Conservation (phyloP, 2,329 filamentous ascomycete species). For the Aotearoamyces nothofagi region DNA sequence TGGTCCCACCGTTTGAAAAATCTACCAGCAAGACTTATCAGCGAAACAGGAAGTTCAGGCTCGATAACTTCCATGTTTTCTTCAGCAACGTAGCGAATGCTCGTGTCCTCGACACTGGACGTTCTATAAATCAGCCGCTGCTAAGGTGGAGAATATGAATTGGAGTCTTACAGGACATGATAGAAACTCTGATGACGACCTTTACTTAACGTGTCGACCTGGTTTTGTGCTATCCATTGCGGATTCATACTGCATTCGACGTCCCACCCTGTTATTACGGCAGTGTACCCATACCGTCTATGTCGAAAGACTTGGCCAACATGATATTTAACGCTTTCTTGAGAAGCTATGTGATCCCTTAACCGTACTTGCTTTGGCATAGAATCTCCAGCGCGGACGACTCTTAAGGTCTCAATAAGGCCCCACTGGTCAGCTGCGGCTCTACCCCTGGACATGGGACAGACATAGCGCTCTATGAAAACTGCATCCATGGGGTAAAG, state of each 20-base stretch:
- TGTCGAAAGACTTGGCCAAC: constrained; percentile 81
- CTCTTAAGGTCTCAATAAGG: constrained; percentile 35
- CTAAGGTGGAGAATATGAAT: constrained; percentile 2
- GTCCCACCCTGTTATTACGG: constrained; percentile 76
- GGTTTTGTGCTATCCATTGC: constrained; percentile 47
- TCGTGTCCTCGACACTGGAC: constrained; percentile 47
- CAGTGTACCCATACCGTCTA: constrained; percentile 62
- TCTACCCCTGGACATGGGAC: constrained; percentile 20
- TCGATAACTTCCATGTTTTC: constrained; percentile 60
- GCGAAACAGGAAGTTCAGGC: constrained; percentile 33
- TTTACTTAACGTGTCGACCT: constrained; percentile 41
- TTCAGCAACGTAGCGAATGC: constrained; percentile 61
- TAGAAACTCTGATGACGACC: constrained; percentile 63
- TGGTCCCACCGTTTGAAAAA: constrained; percentile 81
- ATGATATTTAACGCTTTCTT: constrained; percentile 40
- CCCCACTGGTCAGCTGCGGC: constrained; percentile 12
- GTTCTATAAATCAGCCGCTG: constrained; percentile 14
- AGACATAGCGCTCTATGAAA: constrained; percentile 22
- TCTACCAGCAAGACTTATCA: constrained; percentile 61
- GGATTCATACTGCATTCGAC: constrained; percentile 37
- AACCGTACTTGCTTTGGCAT: constrained; percentile 31
- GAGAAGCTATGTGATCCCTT: constrained; percentile 10
- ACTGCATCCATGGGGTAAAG: constrained; percentile 22
- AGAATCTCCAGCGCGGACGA: constrained; percentile 38
- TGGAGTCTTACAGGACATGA: constrained; percentile 60